These are phyloP conservation scores for Mortierella sp. DNA, from an alignment of 371 early-diverging fungal genomes.

Conservation along the genomic window DNA sequence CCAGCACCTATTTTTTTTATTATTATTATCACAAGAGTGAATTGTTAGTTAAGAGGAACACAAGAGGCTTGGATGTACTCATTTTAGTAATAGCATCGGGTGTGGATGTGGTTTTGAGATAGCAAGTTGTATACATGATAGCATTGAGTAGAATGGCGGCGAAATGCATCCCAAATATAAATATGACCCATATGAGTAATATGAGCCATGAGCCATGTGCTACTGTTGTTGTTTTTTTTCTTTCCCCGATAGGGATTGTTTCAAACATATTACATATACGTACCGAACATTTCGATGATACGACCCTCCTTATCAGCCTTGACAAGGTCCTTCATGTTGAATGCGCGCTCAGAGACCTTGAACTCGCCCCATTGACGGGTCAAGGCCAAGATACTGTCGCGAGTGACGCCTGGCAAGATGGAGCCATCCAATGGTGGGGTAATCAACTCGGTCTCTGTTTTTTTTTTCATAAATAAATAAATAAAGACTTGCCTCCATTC, in stretches of 20 bases:
- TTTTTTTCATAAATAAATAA: not conserved
- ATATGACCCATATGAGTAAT: conserved; percentile 43
- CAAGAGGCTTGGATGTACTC: not conserved
- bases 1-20: conserved; percentile 89
- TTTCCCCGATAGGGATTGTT: not conserved
- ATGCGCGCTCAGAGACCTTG: conserved; percentile 88
- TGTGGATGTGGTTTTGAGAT: too few species aligned
- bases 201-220: conserved; percentile 1
- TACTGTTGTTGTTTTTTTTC: not conserved
- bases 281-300: conserved; percentile 58
- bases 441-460: conserved; percentile 79
- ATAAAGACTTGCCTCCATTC: conserved; percentile 62
- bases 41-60: not conserved
- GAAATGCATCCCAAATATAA: not conserved
- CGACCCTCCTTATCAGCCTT: conserved; percentile 82
- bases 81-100: not conserved
- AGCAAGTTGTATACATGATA: not conserved
- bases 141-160: not conserved
- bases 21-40: not conserved
- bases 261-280: not conserved
- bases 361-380: conserved; percentile 90
- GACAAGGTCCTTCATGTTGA: conserved; percentile 88
- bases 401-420: conserved; percentile 97
- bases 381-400: conserved; percentile 91
- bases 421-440: conserved; percentile 97